A percentile compares a stretch with the other conserved stretches of the same genome.
Evolutionary conservation across 163 green algal genomes (phyloP).

Genomic region (Chloroidium sp.): DNA sequence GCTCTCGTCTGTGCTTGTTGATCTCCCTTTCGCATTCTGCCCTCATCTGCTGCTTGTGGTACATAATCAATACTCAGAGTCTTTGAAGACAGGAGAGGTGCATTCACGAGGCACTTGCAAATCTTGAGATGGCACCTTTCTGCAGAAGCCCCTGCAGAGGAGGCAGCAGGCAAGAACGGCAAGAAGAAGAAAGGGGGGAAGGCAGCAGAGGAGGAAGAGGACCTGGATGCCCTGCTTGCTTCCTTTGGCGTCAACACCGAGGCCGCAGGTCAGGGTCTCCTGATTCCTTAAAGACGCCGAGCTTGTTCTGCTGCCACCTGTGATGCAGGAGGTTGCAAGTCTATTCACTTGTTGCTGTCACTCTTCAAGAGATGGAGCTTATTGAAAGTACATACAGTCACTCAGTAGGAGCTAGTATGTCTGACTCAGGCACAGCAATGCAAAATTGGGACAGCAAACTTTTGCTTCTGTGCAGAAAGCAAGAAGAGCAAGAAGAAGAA

Average conservation of each 20-base stretch:
- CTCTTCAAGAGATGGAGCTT: slow-evolving; percentile 2
- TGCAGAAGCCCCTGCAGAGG: background rate
- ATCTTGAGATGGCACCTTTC: background rate
- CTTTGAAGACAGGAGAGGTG: no score
- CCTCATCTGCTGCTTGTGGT: no score
- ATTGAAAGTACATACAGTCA: slow-evolving; percentile 1
- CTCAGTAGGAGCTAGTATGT: background rate
- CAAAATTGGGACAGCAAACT: no score
- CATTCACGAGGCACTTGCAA: background rate
- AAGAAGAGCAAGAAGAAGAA: no score
- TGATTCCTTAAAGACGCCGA: background rate
- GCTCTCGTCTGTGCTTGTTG: no score
- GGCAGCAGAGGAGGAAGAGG: slow-evolving; percentile 1
- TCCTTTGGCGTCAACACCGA: slow-evolving; percentile 7
- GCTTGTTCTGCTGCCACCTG: background rate
- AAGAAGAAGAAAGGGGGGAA: slow-evolving; percentile 43
- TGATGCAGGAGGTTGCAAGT: background rate
- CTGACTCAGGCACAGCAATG: no score
- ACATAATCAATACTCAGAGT: no score
- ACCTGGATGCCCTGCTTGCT: slow-evolving; percentile 35
- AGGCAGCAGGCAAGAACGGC: slow-evolving; percentile 24
- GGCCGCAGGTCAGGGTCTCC: slow-evolving; percentile 4
- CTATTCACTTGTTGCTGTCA: background rate
- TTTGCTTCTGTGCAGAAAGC: no score
- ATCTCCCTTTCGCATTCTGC: no score